Base-by-base conservation (phyloP, 768 basidiomycete species). In the Hericium erinaceus region DNA sequence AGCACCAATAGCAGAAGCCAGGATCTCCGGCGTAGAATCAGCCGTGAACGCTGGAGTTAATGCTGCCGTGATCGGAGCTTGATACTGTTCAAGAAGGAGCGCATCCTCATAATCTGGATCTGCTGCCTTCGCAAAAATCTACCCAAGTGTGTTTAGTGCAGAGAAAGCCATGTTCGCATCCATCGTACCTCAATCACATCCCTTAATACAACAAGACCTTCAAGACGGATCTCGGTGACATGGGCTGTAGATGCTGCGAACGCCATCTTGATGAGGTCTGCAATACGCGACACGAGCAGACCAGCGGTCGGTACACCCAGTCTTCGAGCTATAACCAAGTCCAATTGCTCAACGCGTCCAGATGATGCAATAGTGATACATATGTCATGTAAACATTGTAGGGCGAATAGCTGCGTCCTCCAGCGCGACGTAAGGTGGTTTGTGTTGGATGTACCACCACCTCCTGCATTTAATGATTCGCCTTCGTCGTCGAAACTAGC, bases 161-260 rank as follows among this genome's bases (percentile, higher is more conserved):
- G 7, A n/a, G 10, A 39, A 53, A 20, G 39, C 39, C 8, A 37
- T 10, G 20, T 18, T 48, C n/a, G 53, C 16, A 37, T 26, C 33
- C 54, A 22, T n/a, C 13, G 50, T 65, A 91, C 95, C 77, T 94
- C 82, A 60, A 99, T 94, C 33, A 98, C 91, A 69, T 98, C 95
- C 33, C 85, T 79, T 26, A 99, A 73, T 4, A 99, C 91, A 8
- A 91, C 77, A 26, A 98, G 72, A 1, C 97, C 97, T 68, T 93
- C 90, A 26, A 98, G 72, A 38, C 95, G 81, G 60, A 98, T 98
- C 68, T 98, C 93, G 9, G 91, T 94, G 37, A 98, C 94, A 67
- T 97, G 91, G 4, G 97, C 94, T 0, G 95, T 92, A 15, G 93
- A 94, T 0, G 97, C 95, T 12, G 92, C 95, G 69, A 99, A 98